These are phyloP conservation scores for Cryphonectria parasitica DNA, from an alignment of 2,329 filamentous ascomycete genomes.

Conservation along the genomic window DNA sequence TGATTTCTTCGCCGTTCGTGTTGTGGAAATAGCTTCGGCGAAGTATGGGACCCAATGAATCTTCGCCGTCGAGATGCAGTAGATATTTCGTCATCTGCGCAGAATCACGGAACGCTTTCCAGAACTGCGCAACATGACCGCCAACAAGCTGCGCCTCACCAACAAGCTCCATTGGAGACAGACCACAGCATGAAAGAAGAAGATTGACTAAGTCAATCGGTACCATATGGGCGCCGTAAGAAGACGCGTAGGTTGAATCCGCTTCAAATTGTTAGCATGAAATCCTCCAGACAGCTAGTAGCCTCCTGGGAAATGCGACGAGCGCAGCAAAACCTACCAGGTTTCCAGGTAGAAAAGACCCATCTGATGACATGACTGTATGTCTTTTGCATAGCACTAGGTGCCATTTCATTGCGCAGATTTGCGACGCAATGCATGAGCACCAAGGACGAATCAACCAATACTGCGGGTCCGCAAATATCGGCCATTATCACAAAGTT, in stretches of 20 bases:
- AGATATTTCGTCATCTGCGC: constrained; percentile 57
- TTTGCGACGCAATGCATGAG: constrained; percentile 74
- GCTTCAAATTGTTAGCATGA: constrained; percentile 44
- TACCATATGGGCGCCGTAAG: constrained; percentile 65
- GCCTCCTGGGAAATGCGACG: background rate
- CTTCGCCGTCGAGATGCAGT: constrained; percentile 52
- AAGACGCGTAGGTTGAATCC: constrained; percentile 69
- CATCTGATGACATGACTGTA: constrained; percentile 77
- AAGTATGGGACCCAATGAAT: background rate
- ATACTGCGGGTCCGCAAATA: constrained; percentile 74
- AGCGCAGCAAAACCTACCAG: constrained; percentile 58
- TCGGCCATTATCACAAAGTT: constrained; percentile 77
- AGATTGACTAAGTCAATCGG: constrained; percentile 70
- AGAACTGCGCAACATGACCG: constrained; percentile 52
- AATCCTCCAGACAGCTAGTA: constrained; percentile 10
- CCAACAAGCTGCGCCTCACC: constrained; percentile 46
- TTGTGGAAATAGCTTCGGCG: background rate
- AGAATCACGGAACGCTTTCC: constrained; percentile 49
- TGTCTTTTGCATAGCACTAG: constrained; percentile 68
- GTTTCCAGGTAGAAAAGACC: constrained; percentile 81
- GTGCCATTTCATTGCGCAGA: constrained; percentile 67
- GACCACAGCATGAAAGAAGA: constrained; percentile 70
- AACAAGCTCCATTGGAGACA: constrained; percentile 39
- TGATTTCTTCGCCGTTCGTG: constrained; percentile 6
- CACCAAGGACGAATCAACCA: constrained; percentile 78